A percentile compares a stretch with the other conserved stretches of the same genome.
Conservation (phyloP, 148 eudicot genomes). For the Drosera capensis region DNA sequence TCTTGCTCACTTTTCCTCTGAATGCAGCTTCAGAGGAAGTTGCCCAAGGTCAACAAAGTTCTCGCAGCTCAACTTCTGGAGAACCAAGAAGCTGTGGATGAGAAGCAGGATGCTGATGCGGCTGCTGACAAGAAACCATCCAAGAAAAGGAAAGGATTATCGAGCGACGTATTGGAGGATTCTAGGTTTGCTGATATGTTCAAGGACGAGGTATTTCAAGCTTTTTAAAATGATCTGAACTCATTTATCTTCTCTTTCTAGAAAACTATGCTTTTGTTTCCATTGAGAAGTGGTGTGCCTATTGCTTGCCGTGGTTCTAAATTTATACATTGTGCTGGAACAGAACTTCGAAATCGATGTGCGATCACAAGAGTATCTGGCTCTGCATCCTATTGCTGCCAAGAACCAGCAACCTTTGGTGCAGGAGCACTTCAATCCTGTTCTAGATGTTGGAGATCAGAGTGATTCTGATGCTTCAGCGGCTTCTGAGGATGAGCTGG, state of each 20-base stretch:
- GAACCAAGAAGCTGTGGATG: conserved; percentile 51
- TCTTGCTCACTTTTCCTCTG: too few species aligned
- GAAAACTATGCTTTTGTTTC: not conserved
- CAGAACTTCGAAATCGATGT: conserved; percentile 51
- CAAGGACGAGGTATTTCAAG: conserved; percentile 52
- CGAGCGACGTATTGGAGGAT: conserved; percentile 49
- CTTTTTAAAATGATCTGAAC: not conserved
- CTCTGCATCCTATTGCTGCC: conserved; percentile 46
- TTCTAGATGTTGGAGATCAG: conserved; percentile 23
- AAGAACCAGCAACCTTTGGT: conserved; percentile 32
- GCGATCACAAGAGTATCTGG: conserved; percentile 32
- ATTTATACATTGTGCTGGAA: conserved; percentile 3
- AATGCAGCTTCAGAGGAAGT: conserved; percentile 47
- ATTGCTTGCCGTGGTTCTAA: too few species aligned
- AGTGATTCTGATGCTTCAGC: conserved; percentile 42
- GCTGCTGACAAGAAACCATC: conserved; percentile 35
- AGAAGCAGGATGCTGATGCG: conserved; percentile 25
- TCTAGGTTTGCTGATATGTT: conserved; percentile 52
- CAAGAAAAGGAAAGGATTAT: conserved; percentile 59
- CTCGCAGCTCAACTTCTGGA: conserved; percentile 35
- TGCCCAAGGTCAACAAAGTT: conserved; percentile 60
- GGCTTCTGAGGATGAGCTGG: conserved; percentile 31
- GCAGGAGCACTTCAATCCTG: conserved; percentile 72
- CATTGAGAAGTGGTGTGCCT: too few species aligned
- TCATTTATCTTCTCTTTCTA: not conserved